Percentiles rank a stretch among this genome's conserved stretches.
Evolutionary conservation across 2,329 filamentous ascomycete genomes (phyloP).

Genomic region (Nemania sp.): DNA sequence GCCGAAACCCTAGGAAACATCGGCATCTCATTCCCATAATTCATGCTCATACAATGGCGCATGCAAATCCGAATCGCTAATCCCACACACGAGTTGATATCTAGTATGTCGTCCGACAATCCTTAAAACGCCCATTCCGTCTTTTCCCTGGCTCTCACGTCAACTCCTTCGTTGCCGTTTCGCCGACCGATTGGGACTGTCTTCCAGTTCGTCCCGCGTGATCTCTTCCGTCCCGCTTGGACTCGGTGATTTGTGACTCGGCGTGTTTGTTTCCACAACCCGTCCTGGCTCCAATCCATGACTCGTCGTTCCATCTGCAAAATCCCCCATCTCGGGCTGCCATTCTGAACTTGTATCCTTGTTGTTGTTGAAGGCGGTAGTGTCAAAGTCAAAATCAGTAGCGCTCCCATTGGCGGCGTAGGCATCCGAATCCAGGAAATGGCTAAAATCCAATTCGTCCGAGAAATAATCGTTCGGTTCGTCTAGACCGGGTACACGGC

Average conservation of each 20-base stretch:
- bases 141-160: constrained; percentile 6
- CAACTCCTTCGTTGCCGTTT: constrained; percentile 41
- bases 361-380: constrained; percentile 28
- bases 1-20: too few relatives aligned
- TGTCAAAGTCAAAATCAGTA: constrained; percentile 51
- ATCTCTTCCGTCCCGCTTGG: constrained; percentile 57
- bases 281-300: constrained; percentile 26
- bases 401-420: constrained; percentile 31
- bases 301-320: constrained; percentile 17
- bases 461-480: constrained; percentile 47
- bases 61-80: too few relatives aligned
- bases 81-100: too few relatives aligned
- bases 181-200: constrained; percentile 36
- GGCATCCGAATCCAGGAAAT: constrained; percentile 49
- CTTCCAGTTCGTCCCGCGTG: constrained; percentile 46
- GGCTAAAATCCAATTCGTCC: constrained; percentile 55
- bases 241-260: constrained; percentile 48
- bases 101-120: too few relatives aligned
- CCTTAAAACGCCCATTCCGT: constrained; percentile 18
- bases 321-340: constrained; percentile 32
- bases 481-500: constrained; percentile 72
- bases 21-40: too few relatives aligned
- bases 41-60: too few relatives aligned
- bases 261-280: constrained; percentile 38
- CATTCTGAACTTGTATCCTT: constrained; percentile 34